phyloP scores from a whole-genome alignment of 2,329 filamentous ascomycete genomes.

The Alternaria consortialis region DNA sequence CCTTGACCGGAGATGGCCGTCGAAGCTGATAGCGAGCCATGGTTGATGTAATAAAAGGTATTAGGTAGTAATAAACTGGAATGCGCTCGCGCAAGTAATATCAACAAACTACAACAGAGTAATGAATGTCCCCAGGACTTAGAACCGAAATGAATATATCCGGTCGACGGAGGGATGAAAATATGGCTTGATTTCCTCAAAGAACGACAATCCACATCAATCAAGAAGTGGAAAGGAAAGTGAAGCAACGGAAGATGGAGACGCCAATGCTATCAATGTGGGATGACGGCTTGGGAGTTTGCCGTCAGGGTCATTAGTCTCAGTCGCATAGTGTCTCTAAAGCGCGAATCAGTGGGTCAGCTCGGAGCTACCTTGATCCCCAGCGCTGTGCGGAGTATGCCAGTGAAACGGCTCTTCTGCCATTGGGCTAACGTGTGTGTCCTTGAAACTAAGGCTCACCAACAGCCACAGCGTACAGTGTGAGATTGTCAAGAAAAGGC shows the following conservation, averaged over 20 bases:
- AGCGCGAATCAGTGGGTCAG: constrained; percentile 25
- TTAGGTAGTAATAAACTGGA: constrained; percentile 19
- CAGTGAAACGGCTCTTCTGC: constrained; percentile 25
- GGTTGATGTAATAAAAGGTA: constrained; percentile 12
- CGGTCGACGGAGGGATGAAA: constrained; percentile 43
- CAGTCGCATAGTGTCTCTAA: constrained; percentile 40
- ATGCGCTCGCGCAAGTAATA: constrained; percentile 12
- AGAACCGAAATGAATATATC: constrained; percentile 33
- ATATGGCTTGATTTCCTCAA: constrained; percentile 29
- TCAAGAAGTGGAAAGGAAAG: constrained; percentile 27
- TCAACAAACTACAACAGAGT: constrained; percentile 7
- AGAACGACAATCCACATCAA: constrained; percentile 22
- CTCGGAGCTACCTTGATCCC: constrained; percentile 17
- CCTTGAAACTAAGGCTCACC: constrained; percentile 36
- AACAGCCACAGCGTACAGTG: constrained; percentile 19
- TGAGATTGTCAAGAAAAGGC: constrained; percentile 18
- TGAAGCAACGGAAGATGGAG: constrained; percentile 33
- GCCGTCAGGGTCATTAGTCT: constrained; percentile 25
- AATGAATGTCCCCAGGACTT: constrained; percentile 42
- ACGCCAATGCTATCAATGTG: constrained; percentile 44
- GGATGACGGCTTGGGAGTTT: constrained; percentile 27
- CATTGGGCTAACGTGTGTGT: constrained; percentile 30
- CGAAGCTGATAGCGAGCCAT: constrained; percentile 43
- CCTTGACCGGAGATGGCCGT: constrained; percentile 38
- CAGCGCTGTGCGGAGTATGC: constrained; percentile 10